Conservation (phyloP, 768 basidiomycete genomes). For the Cystofilobasidium macerans region DNA sequence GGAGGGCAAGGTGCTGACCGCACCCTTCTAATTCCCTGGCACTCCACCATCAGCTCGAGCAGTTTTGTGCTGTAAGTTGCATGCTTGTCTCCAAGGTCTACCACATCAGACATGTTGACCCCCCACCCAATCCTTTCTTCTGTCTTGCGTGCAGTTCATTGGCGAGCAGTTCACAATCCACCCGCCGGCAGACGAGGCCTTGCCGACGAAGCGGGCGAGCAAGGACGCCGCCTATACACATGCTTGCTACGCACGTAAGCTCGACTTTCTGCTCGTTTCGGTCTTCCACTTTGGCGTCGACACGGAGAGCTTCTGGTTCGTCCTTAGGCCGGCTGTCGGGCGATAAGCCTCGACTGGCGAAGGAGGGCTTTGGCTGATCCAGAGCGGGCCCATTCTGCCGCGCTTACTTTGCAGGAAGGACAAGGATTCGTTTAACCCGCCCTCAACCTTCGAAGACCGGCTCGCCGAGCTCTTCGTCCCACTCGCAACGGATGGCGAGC, state of each 20-base stretch:
- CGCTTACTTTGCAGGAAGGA: slow-evolving; percentile 4
- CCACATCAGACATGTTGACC: neutral
- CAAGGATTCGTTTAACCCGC: slow-evolving; percentile 25
- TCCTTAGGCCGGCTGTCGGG: neutral
- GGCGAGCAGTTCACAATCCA: slow-evolving; percentile 8
- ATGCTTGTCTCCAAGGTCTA: neutral
- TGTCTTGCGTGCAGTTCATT: slow-evolving; percentile 4
- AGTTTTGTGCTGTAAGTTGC: slow-evolving; percentile 30
- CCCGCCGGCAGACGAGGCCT: neutral
- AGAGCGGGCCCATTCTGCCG: neutral
- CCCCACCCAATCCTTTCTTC: neutral
- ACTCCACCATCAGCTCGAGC: slow-evolving; percentile 24
- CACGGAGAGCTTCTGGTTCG: slow-evolving; percentile 28
- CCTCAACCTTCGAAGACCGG: slow-evolving; percentile 12
- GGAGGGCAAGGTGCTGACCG: slow-evolving; percentile 10
- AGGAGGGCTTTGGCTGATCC: too few relatives aligned
- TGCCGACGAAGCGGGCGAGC: slow-evolving; percentile 12
- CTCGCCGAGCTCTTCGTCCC: slow-evolving; percentile 10
- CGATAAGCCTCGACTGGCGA: too few relatives aligned
- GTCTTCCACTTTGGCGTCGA: slow-evolving; percentile 32
- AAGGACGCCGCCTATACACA: slow-evolving; percentile 23
- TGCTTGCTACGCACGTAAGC: slow-evolving; percentile 28
- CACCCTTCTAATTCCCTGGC: neutral
- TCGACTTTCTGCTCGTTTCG: slow-evolving; percentile 31
- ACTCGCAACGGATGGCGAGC: neutral